A percentile compares a stretch with the other conserved stretches of the same genome.
Conservation (phyloP, 2,329 filamentous ascomycete genomes). For the Alternaria arbusti region DNA sequence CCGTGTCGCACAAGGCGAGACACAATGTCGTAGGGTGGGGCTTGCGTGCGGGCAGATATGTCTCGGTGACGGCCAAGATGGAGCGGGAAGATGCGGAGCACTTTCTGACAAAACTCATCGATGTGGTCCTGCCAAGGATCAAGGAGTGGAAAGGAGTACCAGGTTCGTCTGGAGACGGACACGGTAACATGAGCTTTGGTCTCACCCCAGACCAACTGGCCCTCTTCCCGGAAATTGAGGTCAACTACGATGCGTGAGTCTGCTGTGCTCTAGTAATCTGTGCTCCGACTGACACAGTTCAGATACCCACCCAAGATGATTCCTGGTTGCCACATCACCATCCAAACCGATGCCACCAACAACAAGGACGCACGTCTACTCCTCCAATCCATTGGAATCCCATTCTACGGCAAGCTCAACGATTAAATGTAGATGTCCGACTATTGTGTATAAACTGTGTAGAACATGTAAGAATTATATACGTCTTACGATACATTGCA, state of each 20-base stretch:
- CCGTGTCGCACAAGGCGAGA: conserved; percentile 72
- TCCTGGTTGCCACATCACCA: conserved; percentile 80
- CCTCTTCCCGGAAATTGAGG: conserved; percentile 90
- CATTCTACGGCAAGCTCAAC: conserved; percentile 78
- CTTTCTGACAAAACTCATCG: conserved; percentile 88
- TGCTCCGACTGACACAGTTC: conserved; percentile 7
- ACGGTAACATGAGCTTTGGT: conserved; percentile 86
- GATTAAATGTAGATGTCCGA: conserved; percentile 23
- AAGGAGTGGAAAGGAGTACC: conserved; percentile 93
- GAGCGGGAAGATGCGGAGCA: conserved; percentile 83
- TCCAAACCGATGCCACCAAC: conserved; percentile 83
- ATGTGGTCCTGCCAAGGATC: conserved; percentile 90
- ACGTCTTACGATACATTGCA: background rate
- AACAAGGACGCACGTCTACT: conserved; percentile 85
- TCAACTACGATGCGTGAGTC: conserved; percentile 88
- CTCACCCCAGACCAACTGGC: conserved; percentile 76
- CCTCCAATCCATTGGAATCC: conserved; percentile 73
- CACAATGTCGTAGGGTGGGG: conserved; percentile 77
- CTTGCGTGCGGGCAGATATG: conserved; percentile 71
- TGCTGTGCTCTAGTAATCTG: background rate
- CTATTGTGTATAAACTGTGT: conserved; percentile 25
- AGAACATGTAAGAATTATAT: conserved; percentile 9
- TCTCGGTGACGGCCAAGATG: conserved; percentile 79
- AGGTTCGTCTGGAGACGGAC: conserved; percentile 79
- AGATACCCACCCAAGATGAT: conserved; percentile 76